Percentiles rank a stretch among this genome's conserved stretches.
Evolutionary conservation across 73 alveolate genomes (phyloP).

Genomic region (Loxodes magnus): DNA sequence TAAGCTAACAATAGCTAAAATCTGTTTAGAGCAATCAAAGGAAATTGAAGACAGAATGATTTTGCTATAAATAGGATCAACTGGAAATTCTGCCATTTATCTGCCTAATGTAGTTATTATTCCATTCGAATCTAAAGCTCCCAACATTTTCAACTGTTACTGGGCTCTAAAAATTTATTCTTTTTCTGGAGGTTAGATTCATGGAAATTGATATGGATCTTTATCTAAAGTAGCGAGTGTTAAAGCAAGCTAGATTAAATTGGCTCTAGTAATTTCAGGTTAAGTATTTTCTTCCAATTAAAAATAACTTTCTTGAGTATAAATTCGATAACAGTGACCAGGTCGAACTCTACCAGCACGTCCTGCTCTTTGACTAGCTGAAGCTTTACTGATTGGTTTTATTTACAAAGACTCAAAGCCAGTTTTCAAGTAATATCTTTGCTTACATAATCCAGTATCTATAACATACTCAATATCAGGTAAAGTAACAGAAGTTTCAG

Average conservation of each 20-base stretch:
- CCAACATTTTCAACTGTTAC: slow-evolving; percentile 38
- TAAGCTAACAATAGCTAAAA: slow-evolving; percentile 67
- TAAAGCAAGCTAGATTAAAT: slow-evolving; percentile 75
- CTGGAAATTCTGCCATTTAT: slow-evolving; percentile 69
- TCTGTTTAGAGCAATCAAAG: slow-evolving; percentile 46
- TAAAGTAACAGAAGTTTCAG: slow-evolving; percentile 70
- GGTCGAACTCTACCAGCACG: slow-evolving; percentile 99
- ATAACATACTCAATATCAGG: slow-evolving; percentile 74
- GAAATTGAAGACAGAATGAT: slow-evolving; percentile 38
- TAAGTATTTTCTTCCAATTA: slow-evolving; percentile 86
- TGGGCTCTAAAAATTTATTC: slow-evolving; percentile 54
- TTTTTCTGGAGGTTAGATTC: slow-evolving; percentile 81
- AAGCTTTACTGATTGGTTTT: slow-evolving; percentile 93
- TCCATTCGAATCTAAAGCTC: slow-evolving; percentile 30
- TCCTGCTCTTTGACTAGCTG: slow-evolving; percentile 99
- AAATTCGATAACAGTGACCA: slow-evolving; percentile 98
- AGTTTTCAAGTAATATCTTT: slow-evolving; percentile 68
- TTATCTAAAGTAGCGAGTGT: too few species aligned
- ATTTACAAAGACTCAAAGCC: slow-evolving; percentile 68
- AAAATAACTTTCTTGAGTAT: slow-evolving; percentile 89
- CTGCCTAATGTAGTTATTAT: slow-evolving; percentile 33
- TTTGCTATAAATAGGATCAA: slow-evolving; percentile 45
- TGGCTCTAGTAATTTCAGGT: slow-evolving; percentile 97
- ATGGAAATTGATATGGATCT: too few species aligned
- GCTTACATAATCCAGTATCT: slow-evolving; percentile 73